phyloP scores from a whole-genome alignment of 2,329 filamentous ascomycete genomes.

The Fusarium chaquense region DNA sequence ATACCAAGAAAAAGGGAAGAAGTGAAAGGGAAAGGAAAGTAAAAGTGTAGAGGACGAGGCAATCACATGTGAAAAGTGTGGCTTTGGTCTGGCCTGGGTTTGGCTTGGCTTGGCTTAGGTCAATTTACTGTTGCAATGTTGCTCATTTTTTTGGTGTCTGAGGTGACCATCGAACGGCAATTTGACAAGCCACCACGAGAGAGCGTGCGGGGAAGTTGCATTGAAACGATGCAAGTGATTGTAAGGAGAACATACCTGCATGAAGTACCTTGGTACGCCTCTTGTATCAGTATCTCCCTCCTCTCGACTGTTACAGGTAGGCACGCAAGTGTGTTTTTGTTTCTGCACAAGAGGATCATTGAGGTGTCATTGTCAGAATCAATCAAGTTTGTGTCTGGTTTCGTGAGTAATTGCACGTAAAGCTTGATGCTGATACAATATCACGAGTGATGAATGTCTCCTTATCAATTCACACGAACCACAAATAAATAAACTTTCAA shows the following conservation, averaged over 20 bases:
- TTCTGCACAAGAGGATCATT: background rate
- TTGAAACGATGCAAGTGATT: constrained; percentile 24
- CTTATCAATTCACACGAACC: background rate
- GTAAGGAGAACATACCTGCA: background rate
- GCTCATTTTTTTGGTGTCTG: constrained; percentile 20
- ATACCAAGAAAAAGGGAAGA: constrained; percentile 4
- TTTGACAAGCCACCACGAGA: constrained; percentile 27
- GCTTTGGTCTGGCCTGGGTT: constrained; percentile 3
- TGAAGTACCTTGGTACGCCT: background rate
- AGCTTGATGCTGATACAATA: background rate
- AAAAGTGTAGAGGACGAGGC: constrained; percentile 16
- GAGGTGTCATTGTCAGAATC: background rate
- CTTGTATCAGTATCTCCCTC: too few species aligned
- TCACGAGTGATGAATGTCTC: too few species aligned
- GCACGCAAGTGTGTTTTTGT: background rate
- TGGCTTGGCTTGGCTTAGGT: constrained; percentile 12
- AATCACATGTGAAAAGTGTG: constrained; percentile 44
- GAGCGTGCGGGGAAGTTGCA: constrained; percentile 34
- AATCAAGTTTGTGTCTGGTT: background rate
- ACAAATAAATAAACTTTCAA: constrained; percentile 15
- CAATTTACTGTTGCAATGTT: constrained; percentile 6
- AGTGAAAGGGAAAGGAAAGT: background rate
- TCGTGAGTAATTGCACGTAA: background rate
- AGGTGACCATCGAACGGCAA: constrained; percentile 23
- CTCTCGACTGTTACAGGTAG: background rate